Percentiles rank a stretch among this genome's conserved stretches.
Evolutionary conservation across 139 green algal genomes (phyloP).

Genomic region (Diplosphaera chodatii): DNA sequence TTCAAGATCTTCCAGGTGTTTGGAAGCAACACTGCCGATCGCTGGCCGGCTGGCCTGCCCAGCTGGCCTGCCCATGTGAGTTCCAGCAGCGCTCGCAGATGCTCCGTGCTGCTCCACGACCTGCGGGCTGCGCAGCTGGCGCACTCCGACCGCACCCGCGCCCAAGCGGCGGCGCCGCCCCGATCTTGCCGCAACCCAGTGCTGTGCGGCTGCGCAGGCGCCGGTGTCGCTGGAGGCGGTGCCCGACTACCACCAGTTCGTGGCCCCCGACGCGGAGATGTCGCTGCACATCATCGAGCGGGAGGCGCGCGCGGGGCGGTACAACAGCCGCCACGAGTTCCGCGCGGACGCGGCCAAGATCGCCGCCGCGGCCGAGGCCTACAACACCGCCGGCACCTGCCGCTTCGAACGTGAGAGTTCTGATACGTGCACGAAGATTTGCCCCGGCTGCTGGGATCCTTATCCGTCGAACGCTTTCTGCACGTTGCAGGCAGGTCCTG

Average conservation of each 20-base stretch:
- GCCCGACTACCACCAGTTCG: slow-evolving; percentile 46
- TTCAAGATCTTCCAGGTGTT: neutral
- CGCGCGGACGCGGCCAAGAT: slow-evolving; percentile 30
- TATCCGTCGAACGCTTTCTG: no score
- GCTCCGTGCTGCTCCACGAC: no score
- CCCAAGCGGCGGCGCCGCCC: no score
- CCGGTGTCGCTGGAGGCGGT: slow-evolving; percentile 19
- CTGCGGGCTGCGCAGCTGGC: no score
- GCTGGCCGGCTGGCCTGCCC: neutral
- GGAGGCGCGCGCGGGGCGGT: slow-evolving; percentile 28
- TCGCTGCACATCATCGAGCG: slow-evolving; percentile 32
- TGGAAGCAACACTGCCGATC: no score
- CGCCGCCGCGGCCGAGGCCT: slow-evolving; percentile 26
- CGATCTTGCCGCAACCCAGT: neutral
- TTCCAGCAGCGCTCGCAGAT: no score
- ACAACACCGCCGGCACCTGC: slow-evolving; percentile 47
- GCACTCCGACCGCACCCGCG: neutral
- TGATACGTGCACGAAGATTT: no score
- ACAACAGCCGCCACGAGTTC: slow-evolving; percentile 30
- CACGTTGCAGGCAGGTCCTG: no score
- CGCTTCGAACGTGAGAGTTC: no score
- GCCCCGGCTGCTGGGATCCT: no score
- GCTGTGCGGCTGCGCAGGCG: neutral
- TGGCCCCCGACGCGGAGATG: slow-evolving; percentile 38
- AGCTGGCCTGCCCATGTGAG: no score